Conservation (phyloP, 31 red algal species). For the Endocladia muricata region DNA sequence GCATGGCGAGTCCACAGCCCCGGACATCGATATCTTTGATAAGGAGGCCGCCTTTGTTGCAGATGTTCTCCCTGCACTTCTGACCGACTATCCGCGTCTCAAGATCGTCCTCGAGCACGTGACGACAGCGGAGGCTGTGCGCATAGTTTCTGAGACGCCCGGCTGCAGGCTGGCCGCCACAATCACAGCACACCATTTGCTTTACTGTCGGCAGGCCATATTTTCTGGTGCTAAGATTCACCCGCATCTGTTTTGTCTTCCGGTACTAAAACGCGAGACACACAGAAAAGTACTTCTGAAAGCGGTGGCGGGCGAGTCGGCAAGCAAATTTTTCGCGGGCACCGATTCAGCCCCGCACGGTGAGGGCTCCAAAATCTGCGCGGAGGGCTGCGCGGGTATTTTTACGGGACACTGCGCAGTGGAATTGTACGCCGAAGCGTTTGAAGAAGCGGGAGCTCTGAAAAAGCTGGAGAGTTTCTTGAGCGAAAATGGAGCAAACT, state of each 20-base stretch:
- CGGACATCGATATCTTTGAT: constrained; percentile 79
- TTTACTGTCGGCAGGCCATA: constrained; percentile 62
- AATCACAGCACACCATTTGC: constrained; percentile 88
- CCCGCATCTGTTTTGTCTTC: constrained; percentile 86
- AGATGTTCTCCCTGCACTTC: constrained; percentile 37
- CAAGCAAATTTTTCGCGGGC: constrained; percentile 87
- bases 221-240: constrained; percentile 73
- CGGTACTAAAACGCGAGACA: constrained; percentile 82
- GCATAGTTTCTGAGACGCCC: constrained; percentile 18
- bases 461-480: constrained; percentile 76
- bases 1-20: constrained; percentile 79
- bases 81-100: constrained; percentile 47
- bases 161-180: constrained; percentile 71
- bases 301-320: constrained; percentile 44
- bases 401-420: constrained; percentile 68
- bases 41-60: constrained; percentile 74
- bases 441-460: constrained; percentile 74
- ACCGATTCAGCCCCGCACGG: constrained; percentile 92
- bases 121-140: constrained; percentile 72
- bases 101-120: constrained; percentile 94
- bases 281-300: constrained; percentile 71
- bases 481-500: constrained; percentile 73
- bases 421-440: constrained; percentile 76
- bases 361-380: constrained; percentile 40
- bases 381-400: constrained; percentile 74